Evolutionary conservation across 108 stramenopile genomes (phyloP), one percentile per base, ranked within the genome.

Genomic region (Chaetoceros tenuissimus): DNA sequence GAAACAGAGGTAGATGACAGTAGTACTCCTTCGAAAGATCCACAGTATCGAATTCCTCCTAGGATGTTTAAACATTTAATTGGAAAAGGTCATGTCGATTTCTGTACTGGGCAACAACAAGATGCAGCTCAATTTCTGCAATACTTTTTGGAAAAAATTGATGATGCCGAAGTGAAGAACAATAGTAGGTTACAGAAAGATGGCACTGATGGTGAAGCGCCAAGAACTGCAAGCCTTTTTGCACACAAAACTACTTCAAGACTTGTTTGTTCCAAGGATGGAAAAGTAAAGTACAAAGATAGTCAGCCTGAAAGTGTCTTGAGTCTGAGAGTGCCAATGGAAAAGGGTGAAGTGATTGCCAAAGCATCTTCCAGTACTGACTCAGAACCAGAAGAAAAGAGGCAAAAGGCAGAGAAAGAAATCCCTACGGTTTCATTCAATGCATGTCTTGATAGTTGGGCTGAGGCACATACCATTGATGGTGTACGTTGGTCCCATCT

Each of bases 61-160:
- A 67, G 94, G 7, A 97, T 98, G 97, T 89, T 99, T 74, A 96
- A 96, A 67, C 80, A 90, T 67, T 53, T 86, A 21, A 77, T 98
- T 48, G 99, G 94, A 17, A 69, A 78, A 20, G 84, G 88, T 58
- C 96, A 99, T 67, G 78, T 87, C 23, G 99, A 98, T 52, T 99
- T 98, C 65, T 63, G 75, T 8, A 95, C 94, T 3, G 96, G 94
- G 10, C 92, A 97, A 55, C 99, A 99, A 73, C 99, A 99, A 72
- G 99, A 99, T 79, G 96, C 96, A 18, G 87, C 89, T 13, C 96
- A 98, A 70, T 99, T 92, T 66, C 73, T 98, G 49, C 86, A 85
- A 52, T 84, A 96, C 73, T 61, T 96, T 25, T 73, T 98, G 54
- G 96, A 97, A 58, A 68, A 72, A 46, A 45, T 98, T 27, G 73